phyloP scores from a whole-genome alignment of 305 asterid species.

The Ruellia speciosa region DNA sequence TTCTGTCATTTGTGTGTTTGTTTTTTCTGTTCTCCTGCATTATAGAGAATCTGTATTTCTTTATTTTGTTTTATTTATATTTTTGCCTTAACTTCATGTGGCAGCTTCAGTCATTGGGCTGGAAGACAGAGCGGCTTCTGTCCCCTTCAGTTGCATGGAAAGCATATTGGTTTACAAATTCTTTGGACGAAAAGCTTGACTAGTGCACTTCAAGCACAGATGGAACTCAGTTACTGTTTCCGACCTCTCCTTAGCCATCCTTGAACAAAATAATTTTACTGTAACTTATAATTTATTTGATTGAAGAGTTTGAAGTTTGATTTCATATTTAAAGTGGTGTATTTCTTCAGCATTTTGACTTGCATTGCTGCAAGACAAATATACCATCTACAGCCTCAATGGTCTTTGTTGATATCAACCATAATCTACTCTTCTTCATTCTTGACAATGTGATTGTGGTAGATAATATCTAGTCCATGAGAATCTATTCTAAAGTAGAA shows the following conservation, averaged over 20 bases:
- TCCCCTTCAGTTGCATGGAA: conserved; percentile 83
- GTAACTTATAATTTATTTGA: conserved; percentile 4
- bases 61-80: neutral
- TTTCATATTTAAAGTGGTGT: neutral
- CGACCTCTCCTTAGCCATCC: conserved; percentile 4
- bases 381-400: neutral
- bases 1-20: neutral
- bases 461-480: too few species aligned
- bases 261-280: neutral
- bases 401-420: neutral
- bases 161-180: conserved; percentile 57
- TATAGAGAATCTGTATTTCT: neutral
- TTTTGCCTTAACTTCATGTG: conserved; percentile 13
- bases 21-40: neutral
- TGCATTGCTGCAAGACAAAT: neutral
- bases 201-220: conserved; percentile 23
- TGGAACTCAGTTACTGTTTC: conserved; percentile 7
- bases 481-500: too few species aligned
- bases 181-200: conserved; percentile 49
- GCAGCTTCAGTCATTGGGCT: conserved; percentile 71
- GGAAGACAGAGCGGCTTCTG: conserved; percentile 84
- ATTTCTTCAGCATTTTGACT: neutral
- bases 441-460: too few species aligned
- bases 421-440: neutral
- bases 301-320: neutral